A percentile compares a stretch with the other conserved stretches of the same genome.
These are phyloP conservation scores for Mycotypha africana DNA, from an alignment of 371 early-diverging fungal genomes.

Conservation along the genomic window DNA sequence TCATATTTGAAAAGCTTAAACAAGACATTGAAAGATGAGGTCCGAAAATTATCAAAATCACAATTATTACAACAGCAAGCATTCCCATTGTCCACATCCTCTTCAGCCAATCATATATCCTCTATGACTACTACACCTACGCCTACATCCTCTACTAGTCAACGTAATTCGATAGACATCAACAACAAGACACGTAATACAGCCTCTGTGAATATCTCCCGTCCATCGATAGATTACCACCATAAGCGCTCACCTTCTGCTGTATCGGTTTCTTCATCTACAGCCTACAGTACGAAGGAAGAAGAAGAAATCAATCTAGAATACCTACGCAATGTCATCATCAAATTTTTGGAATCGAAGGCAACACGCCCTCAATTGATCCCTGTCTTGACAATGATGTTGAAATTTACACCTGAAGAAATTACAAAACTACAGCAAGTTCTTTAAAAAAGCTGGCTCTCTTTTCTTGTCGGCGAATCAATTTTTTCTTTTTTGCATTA, in stretches of 20 bases:
- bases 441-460: too few relatives aligned
- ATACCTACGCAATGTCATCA: slow-evolving; percentile 78
- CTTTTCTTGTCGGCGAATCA: too few relatives aligned
- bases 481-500: too few relatives aligned
- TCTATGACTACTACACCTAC: slow-evolving; percentile 1
- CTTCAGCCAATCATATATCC: slow-evolving; percentile 4
- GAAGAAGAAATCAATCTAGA: slow-evolving; percentile 70
- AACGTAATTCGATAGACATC: too few relatives aligned
- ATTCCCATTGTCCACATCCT: background rate
- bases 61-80: slow-evolving; percentile 11
- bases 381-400: slow-evolving; percentile 73
- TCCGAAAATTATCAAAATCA: slow-evolving; percentile 43
- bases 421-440: slow-evolving; percentile 51
- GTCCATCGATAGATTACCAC: background rate
- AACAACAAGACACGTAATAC: slow-evolving; percentile 11
- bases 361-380: slow-evolving; percentile 72
- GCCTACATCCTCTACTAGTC: slow-evolving; percentile 20
- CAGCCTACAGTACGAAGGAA: slow-evolving; percentile 11
- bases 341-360: slow-evolving; percentile 82
- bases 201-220: background rate
- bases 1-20: slow-evolving; percentile 62
- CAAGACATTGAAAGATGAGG: slow-evolving; percentile 66
- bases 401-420: slow-evolving; percentile 80
- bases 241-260: background rate
- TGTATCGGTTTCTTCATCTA: slow-evolving; percentile 11